Evolutionary conservation across 306 rosid species (phyloP).

Genomic region (Quercus glauca): DNA sequence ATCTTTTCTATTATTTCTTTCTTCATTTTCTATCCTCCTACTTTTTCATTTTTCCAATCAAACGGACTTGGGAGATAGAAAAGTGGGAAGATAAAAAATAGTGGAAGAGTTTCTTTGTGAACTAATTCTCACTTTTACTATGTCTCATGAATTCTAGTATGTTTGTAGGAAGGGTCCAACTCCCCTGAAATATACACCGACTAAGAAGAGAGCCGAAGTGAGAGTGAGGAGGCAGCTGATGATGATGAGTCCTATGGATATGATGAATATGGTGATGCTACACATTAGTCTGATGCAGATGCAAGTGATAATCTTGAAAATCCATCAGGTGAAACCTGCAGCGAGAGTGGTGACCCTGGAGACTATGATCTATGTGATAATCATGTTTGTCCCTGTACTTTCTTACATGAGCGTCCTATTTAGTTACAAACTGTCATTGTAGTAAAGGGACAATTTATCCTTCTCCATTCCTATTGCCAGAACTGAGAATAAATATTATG

Average conservation of each 20-base stretch:
- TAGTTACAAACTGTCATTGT: background rate
- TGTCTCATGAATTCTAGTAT: constrained; percentile 31
- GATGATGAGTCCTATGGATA: constrained; percentile 73
- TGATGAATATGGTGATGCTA: constrained; percentile 53
- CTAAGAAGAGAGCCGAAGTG: constrained; percentile 75
- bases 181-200: constrained; percentile 72
- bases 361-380: constrained; percentile 29
- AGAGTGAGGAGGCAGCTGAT: constrained; percentile 69
- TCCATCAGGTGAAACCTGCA: constrained; percentile 46
- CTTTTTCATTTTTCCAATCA: too few relatives aligned
- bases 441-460: background rate
- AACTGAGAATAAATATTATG: background rate
- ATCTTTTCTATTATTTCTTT: too few relatives aligned
- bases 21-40: too few relatives aligned
- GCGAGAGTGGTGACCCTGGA: constrained; percentile 48
- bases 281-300: constrained; percentile 53
- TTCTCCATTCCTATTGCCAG: background rate
- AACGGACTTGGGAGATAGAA: too few relatives aligned
- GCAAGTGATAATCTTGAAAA: constrained; percentile 47
- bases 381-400: constrained; percentile 43
- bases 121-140: background rate
- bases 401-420: constrained; percentile 17
- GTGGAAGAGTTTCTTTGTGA: background rate
- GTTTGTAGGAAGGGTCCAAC: constrained; percentile 69
- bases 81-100: too few relatives aligned